These are phyloP conservation scores for Xylaria sp. DNA, from an alignment of 2,329 filamentous ascomycete genomes.

Conservation along the genomic window DNA sequence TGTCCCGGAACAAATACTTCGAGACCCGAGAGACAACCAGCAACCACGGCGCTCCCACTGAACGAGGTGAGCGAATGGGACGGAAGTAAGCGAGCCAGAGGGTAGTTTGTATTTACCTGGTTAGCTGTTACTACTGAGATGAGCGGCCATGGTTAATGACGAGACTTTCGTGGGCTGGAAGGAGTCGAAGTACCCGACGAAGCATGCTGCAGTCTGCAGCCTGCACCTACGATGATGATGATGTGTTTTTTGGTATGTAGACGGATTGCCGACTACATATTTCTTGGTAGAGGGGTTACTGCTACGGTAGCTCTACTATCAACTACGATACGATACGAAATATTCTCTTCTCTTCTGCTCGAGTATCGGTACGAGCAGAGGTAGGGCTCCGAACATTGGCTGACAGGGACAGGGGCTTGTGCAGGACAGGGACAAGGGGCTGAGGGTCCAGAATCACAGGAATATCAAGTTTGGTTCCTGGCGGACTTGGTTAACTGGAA, in stretches of 20 bases:
- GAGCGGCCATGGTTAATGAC: background rate
- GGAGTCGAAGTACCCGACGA: background rate
- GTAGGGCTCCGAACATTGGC: constrained; percentile 11
- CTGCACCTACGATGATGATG: background rate
- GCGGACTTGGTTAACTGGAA: too few species aligned
- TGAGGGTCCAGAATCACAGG: background rate
- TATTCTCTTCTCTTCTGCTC: too few species aligned
- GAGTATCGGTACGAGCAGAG: background rate
- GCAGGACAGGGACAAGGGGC: background rate
- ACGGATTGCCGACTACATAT: background rate
- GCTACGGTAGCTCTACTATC: too few species aligned
- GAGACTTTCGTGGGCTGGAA: background rate
- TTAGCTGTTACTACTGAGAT: background rate
- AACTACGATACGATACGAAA: too few species aligned
- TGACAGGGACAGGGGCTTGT: constrained; percentile 12
- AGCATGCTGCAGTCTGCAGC: background rate
- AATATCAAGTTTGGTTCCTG: background rate
- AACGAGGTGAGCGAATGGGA: constrained; percentile 1
- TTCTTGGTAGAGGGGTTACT: too few species aligned
- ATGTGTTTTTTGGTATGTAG: background rate
- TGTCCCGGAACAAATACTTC: background rate
- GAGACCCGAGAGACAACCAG: background rate
- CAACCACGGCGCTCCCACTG: background rate
- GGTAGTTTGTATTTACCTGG: background rate
- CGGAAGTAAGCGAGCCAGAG: background rate